These are phyloP conservation scores for Chrysosporium queenslandicum DNA, from an alignment of 2,329 filamentous ascomycete species.

Conservation along the genomic window DNA sequence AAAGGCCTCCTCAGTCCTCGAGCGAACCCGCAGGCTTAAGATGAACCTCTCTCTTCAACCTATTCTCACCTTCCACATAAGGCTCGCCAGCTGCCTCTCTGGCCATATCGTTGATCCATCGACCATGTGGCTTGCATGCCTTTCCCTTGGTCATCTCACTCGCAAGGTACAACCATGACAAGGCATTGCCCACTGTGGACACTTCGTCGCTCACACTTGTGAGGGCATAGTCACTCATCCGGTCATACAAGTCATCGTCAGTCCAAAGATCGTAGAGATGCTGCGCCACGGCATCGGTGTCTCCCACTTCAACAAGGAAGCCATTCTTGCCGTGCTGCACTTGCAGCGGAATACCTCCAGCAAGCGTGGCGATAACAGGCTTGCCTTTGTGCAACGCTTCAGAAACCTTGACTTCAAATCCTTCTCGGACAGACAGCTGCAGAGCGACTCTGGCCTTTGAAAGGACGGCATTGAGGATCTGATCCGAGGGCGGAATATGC, in stretches of 20 bases:
- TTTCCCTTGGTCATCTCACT: slow-evolving; percentile 53
- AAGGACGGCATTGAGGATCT: slow-evolving; percentile 67
- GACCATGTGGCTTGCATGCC: slow-evolving; percentile 48
- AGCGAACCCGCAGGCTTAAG: background rate
- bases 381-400: slow-evolving; percentile 72
- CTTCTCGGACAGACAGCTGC: slow-evolving; percentile 70
- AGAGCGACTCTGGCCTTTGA: slow-evolving; percentile 62
- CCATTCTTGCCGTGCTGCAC: slow-evolving; percentile 62
- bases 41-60: slow-evolving; percentile 36
- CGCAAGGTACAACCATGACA: slow-evolving; percentile 69
- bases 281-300: slow-evolving; percentile 54
- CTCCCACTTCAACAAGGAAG: slow-evolving; percentile 62
- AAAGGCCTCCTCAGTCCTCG: background rate
- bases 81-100: slow-evolving; percentile 52
- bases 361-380: slow-evolving; percentile 63
- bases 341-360: slow-evolving; percentile 73
- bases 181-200: slow-evolving; percentile 66
- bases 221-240: slow-evolving; percentile 56
- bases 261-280: slow-evolving; percentile 19
- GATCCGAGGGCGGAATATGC: slow-evolving; percentile 66
- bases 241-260: slow-evolving; percentile 46
- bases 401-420: slow-evolving; percentile 78
- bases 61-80: slow-evolving; percentile 51
- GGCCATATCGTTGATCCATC: slow-evolving; percentile 67
- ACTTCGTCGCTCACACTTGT: slow-evolving; percentile 69